These are phyloP conservation scores for Xylaria hypoxylon DNA, from an alignment of 2,329 filamentous ascomycete genomes.

Conservation along the genomic window DNA sequence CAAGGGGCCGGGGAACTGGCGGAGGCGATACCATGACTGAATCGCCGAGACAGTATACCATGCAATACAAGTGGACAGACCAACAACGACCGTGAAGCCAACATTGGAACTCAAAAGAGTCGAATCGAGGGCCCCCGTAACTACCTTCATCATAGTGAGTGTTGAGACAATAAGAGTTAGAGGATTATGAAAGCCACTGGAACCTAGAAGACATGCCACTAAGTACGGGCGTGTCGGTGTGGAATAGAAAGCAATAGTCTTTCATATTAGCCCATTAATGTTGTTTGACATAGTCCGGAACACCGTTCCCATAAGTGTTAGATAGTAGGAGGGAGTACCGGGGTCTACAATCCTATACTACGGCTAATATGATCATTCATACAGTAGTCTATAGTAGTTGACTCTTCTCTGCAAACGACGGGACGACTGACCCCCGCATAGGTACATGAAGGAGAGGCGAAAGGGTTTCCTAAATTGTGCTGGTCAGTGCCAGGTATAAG, in stretches of 20 bases:
- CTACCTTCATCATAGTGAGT: constrained; percentile 19
- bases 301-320: not conserved
- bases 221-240: not conserved
- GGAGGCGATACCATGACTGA: constrained; percentile 44
- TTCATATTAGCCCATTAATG: not conserved
- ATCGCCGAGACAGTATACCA: constrained; percentile 39
- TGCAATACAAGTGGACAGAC: constrained; percentile 22
- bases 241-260: not conserved
- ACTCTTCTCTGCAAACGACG: not conserved
- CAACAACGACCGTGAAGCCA: not conserved
- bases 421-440: not conserved
- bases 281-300: not conserved
- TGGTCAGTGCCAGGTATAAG: constrained; percentile 1
- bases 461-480: constrained; percentile 1
- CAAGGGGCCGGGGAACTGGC: constrained; percentile 46
- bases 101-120: not conserved
- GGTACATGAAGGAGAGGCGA: not conserved
- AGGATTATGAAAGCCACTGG: not conserved
- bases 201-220: not conserved
- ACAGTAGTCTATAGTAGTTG: too few species aligned
- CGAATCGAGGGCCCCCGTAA: not conserved
- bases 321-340: not conserved
- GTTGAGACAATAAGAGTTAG: not conserved
- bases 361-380: not conserved
- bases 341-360: constrained; percentile 8